A percentile compares a stretch with the other conserved stretches of the same genome.
Conservation (phyloP, 2,329 filamentous ascomycete species). For the Aspergillus sp. region DNA sequence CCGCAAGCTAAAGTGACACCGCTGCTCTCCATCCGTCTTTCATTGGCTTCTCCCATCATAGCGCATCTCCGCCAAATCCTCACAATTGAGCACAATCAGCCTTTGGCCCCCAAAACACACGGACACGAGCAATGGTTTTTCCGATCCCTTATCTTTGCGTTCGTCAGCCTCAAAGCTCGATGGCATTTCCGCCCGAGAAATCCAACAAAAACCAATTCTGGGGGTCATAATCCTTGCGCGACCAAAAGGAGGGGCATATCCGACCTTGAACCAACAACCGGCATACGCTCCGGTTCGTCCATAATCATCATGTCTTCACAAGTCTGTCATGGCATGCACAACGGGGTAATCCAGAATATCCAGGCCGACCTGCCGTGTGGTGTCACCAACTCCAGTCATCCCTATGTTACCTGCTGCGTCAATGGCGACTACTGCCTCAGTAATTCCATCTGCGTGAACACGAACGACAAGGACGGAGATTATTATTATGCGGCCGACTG, state of each 20-base stretch:
- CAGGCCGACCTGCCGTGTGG: conserved; percentile 6
- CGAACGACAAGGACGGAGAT: neutral
- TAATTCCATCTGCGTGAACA: conserved; percentile 11
- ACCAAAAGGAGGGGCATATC: too few species aligned
- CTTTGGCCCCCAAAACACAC: neutral
- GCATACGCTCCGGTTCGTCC: neutral
- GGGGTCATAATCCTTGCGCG: too few species aligned
- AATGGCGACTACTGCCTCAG: conserved; percentile 16
- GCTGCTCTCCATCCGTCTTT: neutral
- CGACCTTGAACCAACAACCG: neutral
- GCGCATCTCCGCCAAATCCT: neutral
- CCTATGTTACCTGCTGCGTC: conserved; percentile 17
- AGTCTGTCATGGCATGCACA: conserved; percentile 11
- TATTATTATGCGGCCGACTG: conserved; percentile 16
- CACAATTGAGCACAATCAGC: neutral
- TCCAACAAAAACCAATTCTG: too few species aligned
- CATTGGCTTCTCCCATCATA: neutral
- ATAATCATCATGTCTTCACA: neutral
- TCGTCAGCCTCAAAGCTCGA: neutral
- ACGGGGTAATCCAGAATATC: neutral
- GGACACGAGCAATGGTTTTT: neutral
- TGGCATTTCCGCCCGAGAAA: neutral
- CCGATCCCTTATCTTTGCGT: neutral
- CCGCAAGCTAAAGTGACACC: neutral
- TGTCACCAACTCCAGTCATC: conserved; percentile 9